A percentile compares a stretch with the other conserved stretches of the same genome.
Evolutionary conservation across 2,329 filamentous ascomycete genomes (phyloP).

Genomic region (Botryotinia narcissicola): DNA sequence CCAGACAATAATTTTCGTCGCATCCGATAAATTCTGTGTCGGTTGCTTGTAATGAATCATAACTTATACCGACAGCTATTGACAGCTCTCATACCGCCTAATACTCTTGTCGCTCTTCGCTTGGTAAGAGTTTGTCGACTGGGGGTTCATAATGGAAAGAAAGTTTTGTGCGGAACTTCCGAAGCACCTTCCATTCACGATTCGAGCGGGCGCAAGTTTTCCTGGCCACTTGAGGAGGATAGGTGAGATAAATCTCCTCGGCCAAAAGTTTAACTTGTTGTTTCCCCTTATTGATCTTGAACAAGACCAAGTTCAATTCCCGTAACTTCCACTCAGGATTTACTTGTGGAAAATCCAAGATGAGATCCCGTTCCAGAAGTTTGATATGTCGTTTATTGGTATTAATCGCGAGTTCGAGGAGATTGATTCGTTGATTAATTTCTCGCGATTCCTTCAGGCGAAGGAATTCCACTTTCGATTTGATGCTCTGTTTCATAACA

Average conservation of each 20-base stretch:
- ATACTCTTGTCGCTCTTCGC: neutral
- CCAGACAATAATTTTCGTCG: too few relatives aligned
- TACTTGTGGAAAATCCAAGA: neutral
- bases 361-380: neutral
- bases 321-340: neutral
- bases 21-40: neutral
- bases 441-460: neutral
- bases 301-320: neutral
- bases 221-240: constrained; percentile 1
- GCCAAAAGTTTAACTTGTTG: constrained; percentile 4
- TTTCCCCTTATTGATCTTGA: neutral
- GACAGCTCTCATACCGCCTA: neutral
- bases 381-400: neutral
- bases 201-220: neutral
- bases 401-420: neutral
- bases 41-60: neutral
- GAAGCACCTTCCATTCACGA: neutral
- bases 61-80: neutral
- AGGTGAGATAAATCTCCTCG: neutral
- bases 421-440: neutral
- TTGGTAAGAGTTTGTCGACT: neutral
- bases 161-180: neutral
- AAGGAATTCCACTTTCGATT: neutral
- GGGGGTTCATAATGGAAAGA: neutral
- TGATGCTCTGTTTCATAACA: neutral